Evolutionary conservation across 1,139 yeast species (phyloP), one percentile per base, ranked within the genome.

Genomic region (Hyphopichia burtonii): DNA sequence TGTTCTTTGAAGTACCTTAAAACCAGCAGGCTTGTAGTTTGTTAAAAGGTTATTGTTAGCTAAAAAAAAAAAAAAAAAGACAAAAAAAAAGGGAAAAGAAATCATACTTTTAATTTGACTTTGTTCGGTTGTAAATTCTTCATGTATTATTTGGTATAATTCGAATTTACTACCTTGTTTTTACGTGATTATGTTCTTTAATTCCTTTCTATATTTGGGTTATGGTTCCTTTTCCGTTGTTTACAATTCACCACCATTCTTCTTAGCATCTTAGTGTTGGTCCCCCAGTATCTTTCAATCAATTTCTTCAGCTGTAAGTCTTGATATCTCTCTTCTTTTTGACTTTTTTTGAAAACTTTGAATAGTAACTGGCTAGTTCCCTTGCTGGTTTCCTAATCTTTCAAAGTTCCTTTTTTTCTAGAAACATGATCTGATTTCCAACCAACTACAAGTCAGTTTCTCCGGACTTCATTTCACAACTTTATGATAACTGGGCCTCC

Each of bases 401-500:
- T 11, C 11, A 25, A n/a, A 8, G n/a, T 25, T 11, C 11, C 28
- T 10, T 8, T 11, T 25, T 25, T 25, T 25, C 28, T 25, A 25
- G 28, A 25, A 25, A 6, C 32, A 4, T 30, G 9, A 14, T 5
- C 18, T 11, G 12, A 7, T 12, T 8, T 23, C 20, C 11, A 19
- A 22, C 18, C 18, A 23, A 22, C 15, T 10, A 20, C 36, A 19
- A 34, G 8, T n/a, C 12, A 11, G 10, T 3, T 20, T 9, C 11
- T 8, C 36, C 11, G 36, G n/a, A 20, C 36, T 34, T 19, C 27
- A 19, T 34, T 34, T 34, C 16, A 22, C 36, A 34, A 34, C 36
- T 17, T 34, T 34, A 3, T 5, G 5, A 8, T 11, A 9, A 23
- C 28, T 23, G 25, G 28, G 28, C 28, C 25, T 23, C 32, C 18